These are phyloP conservation scores for Colletotrichum tanaceti DNA, from an alignment of 2,329 filamentous ascomycete species.

Conservation along the genomic window DNA sequence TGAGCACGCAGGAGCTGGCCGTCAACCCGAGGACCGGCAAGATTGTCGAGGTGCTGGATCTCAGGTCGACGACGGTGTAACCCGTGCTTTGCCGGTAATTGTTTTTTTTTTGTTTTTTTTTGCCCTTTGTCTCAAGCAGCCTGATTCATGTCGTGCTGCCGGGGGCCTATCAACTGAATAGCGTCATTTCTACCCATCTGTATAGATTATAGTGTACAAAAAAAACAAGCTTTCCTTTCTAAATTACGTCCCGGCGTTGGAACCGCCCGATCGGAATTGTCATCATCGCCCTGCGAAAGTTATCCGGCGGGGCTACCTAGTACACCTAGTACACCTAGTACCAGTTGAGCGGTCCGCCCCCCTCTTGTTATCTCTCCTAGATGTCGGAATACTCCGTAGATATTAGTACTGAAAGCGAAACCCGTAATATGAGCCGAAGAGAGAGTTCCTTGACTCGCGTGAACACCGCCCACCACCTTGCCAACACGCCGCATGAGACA, in stretches of 20 bases:
- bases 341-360: not conserved
- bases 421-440: too few relatives aligned
- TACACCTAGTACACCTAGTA: too few relatives aligned
- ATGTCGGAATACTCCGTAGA: too few relatives aligned
- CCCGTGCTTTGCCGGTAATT: not conserved
- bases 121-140: not conserved
- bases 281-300: not conserved
- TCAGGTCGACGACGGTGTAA: constrained; percentile 32
- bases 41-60: constrained; percentile 27
- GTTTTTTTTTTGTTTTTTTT: too few relatives aligned
- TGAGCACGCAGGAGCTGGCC: constrained; percentile 27
- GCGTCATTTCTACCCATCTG: too few relatives aligned
- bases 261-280: not conserved
- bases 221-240: constrained; percentile 10
- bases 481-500: constrained; percentile 4
- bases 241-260: not conserved
- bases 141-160: not conserved
- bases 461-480: too few relatives aligned
- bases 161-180: not conserved
- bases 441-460: constrained; percentile 25
- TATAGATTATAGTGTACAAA: too few relatives aligned
- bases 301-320: not conserved
- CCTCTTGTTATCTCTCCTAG: constrained; percentile 1
- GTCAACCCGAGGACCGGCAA: constrained; percentile 34
- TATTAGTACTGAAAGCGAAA: too few relatives aligned